Evolutionary conservation across 2,329 filamentous ascomycete species (phyloP).

Genomic region (Cordyceps fumosorosea): DNA sequence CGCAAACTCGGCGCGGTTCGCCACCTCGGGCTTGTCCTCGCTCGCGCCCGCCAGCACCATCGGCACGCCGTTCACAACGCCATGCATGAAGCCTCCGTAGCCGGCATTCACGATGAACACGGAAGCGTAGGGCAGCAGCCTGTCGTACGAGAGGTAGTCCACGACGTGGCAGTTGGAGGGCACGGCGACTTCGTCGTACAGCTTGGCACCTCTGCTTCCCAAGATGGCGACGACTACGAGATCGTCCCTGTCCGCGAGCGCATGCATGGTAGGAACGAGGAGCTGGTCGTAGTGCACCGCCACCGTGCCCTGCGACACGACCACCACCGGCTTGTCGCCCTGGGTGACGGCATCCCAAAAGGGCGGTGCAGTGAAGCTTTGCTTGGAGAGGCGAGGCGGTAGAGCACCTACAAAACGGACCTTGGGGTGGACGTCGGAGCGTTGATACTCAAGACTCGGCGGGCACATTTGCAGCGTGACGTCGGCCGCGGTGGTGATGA

Average conservation of each 20-base stretch:
- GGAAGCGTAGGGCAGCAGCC: slow-evolving; percentile 35
- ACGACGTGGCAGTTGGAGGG: slow-evolving; percentile 36
- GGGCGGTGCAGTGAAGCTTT: slow-evolving; percentile 27
- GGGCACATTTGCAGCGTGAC: slow-evolving; percentile 31
- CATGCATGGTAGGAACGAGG: slow-evolving; percentile 38
- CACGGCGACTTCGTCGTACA: slow-evolving; percentile 22
- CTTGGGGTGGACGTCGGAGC: slow-evolving; percentile 29
- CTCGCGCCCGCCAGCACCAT: slow-evolving; percentile 1
- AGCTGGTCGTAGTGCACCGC: slow-evolving; percentile 33
- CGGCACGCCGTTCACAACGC: slow-evolving; percentile 7
- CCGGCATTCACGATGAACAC: slow-evolving; percentile 43
- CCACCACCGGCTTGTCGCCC: slow-evolving; percentile 33
- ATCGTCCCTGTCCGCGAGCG: slow-evolving; percentile 34
- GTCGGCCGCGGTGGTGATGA: slow-evolving; percentile 26
- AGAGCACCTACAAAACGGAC: slow-evolving; percentile 39
- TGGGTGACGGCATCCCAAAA: slow-evolving; percentile 40
- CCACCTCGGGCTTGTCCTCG: slow-evolving; percentile 10
- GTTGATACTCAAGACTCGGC: slow-evolving; percentile 33
- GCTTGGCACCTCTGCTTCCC: slow-evolving; percentile 20
- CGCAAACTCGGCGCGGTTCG: slow-evolving; percentile 4
- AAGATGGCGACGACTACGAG: slow-evolving; percentile 27
- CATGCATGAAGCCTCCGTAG: slow-evolving; percentile 28
- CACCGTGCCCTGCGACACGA: slow-evolving; percentile 43
- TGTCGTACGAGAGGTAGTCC: slow-evolving; percentile 44
- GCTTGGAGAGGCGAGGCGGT: slow-evolving; percentile 25